Percentiles rank a stretch among this genome's conserved stretches.
Conservation (phyloP, 1,139 yeast genomes). For the Yarrowia galli region DNA sequence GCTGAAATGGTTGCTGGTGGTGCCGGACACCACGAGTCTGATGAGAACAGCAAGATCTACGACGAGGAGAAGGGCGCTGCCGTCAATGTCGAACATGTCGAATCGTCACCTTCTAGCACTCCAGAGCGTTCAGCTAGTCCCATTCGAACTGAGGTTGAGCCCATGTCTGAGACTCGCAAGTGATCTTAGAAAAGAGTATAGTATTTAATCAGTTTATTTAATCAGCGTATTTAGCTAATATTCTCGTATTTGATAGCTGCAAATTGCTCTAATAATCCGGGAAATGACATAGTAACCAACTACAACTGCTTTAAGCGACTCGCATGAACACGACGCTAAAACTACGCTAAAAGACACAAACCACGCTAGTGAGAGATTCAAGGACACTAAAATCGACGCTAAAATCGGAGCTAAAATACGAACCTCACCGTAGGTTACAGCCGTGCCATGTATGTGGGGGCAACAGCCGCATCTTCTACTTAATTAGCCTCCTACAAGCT, state of each 20-base stretch:
- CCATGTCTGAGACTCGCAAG: not conserved
- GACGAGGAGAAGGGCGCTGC: conserved; percentile 18
- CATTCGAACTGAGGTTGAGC: not conserved
- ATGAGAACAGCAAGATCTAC: not conserved
- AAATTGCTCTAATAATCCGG: too few relatives aligned
- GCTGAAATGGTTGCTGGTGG: conserved; percentile 26
- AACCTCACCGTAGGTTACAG: too few relatives aligned
- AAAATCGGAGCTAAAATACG: not conserved
- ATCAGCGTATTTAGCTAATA: too few relatives aligned
- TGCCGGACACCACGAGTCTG: not conserved
- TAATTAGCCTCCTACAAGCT: too few relatives aligned
- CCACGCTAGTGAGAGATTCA: not conserved
- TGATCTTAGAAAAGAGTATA: not conserved
- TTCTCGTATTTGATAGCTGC: too few relatives aligned
- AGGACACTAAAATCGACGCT: conserved; percentile 1
- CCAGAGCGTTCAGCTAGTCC: not conserved
- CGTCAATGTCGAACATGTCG: conserved; percentile 1
- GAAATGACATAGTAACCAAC: too few relatives aligned
- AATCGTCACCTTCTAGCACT: not conserved
- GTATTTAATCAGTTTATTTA: not conserved
- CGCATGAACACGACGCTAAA: not conserved
- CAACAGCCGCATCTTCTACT: too few relatives aligned
- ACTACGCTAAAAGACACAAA: not conserved
- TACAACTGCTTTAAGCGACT: too few relatives aligned
- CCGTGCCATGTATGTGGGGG: too few relatives aligned